phyloP scores from a whole-genome alignment of 164 flowering plant species.

The Liriodendron chinense region DNA sequence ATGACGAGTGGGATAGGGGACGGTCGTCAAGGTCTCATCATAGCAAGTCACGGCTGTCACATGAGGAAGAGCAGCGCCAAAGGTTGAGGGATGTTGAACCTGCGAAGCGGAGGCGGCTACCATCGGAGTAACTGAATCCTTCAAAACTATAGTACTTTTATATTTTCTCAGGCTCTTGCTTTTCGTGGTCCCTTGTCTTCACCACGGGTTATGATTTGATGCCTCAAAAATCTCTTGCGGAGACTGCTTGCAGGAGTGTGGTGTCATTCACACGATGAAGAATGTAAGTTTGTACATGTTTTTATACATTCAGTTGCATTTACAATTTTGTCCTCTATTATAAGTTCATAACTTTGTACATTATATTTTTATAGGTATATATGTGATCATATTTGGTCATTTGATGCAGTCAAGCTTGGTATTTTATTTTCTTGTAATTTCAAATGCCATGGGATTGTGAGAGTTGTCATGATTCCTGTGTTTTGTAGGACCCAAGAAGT shows the following conservation, averaged over 20 bases:
- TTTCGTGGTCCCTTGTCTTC: neutral
- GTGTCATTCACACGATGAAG: neutral
- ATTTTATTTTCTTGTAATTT: no score
- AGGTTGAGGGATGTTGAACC: conserved; percentile 80
- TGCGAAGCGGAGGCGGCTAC: conserved; percentile 47
- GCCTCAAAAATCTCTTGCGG: neutral
- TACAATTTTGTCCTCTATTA: neutral
- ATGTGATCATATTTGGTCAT: neutral
- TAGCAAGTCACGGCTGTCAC: conserved; percentile 55
- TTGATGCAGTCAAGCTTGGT: no score
- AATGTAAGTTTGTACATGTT: neutral
- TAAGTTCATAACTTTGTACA: neutral
- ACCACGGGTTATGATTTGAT: neutral
- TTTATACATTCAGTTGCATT: neutral
- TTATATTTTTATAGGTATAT: neutral
- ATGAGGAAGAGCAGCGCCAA: conserved; percentile 69
- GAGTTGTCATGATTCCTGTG: no score
- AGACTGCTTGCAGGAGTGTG: neutral
- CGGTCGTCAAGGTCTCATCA: conserved; percentile 71
- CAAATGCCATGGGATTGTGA: no score
- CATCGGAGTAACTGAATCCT: conserved; percentile 10
- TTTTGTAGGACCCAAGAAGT: no score
- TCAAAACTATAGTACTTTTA: neutral
- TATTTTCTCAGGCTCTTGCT: neutral
- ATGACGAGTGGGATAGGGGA: conserved; percentile 73